phyloP scores from a whole-genome alignment of 2,329 filamentous ascomycete genomes.

The Claviceps humidiphila region DNA sequence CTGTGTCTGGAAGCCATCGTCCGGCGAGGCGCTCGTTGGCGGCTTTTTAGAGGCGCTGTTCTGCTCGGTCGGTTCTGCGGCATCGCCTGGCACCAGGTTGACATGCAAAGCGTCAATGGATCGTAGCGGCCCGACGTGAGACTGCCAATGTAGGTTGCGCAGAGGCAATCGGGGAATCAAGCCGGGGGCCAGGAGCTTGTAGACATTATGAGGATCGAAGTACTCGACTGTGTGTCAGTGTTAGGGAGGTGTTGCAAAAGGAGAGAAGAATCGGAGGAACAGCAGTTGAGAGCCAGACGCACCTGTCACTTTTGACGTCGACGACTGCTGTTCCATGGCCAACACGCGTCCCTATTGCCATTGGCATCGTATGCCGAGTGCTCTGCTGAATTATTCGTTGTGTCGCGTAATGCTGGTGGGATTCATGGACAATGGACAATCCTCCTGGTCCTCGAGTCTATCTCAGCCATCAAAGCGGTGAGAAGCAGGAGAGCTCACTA shows the following conservation, averaged over 20 bases:
- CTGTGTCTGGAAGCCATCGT: conserved; percentile 51
- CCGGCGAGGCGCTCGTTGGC: conserved; percentile 23
- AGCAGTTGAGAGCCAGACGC: conserved; percentile 10
- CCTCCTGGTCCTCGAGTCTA: background rate
- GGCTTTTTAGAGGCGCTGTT: conserved; percentile 18
- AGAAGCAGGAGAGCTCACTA: background rate
- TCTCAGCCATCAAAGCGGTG: background rate
- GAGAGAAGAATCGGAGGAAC: background rate
- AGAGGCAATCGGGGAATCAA: conserved; percentile 70
- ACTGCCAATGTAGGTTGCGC: conserved; percentile 93
- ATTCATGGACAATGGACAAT: background rate
- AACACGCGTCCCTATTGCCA: conserved; percentile 14
- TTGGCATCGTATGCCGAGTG: conserved; percentile 14
- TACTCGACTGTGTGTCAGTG: conserved; percentile 68
- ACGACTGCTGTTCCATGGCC: conserved; percentile 52
- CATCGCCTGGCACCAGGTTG: conserved; percentile 58
- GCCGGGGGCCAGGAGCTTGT: conserved; percentile 65
- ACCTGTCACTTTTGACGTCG: conserved; percentile 70
- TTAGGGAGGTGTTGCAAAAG: background rate
- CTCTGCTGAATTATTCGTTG: conserved; percentile 1
- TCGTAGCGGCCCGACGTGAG: conserved; percentile 75
- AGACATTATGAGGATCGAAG: conserved; percentile 83
- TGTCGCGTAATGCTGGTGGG: no score
- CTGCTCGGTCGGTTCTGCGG: conserved; percentile 28
- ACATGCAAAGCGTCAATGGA: conserved; percentile 90